Percentiles rank a stretch among this genome's conserved stretches.
Conservation (phyloP, 306 rosid species). For the Trifolium fragiferum region DNA sequence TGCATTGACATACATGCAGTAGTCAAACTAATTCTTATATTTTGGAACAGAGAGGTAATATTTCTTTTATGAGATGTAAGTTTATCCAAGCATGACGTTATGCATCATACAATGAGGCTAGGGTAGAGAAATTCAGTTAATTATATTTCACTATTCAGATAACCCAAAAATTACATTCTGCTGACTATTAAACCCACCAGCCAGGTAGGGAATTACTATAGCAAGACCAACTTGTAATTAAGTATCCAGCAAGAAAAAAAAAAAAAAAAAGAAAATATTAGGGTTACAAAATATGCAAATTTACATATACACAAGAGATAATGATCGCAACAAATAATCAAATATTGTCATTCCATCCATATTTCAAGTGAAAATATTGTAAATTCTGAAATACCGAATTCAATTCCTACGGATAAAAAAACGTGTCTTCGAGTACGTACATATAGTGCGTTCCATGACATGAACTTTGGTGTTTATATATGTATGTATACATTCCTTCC, state of each 20-base stretch:
- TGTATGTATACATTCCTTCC: neutral
- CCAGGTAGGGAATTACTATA: neutral
- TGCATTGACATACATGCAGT: too few species aligned
- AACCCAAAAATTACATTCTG: constrained; percentile 25
- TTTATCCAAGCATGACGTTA: too few species aligned
- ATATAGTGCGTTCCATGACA: too few species aligned
- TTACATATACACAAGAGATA: constrained; percentile 40
- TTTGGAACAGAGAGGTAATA: too few species aligned
- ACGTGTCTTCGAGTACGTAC: too few species aligned
- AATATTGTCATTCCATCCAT: constrained; percentile 22
- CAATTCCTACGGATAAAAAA: too few species aligned
- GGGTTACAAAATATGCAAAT: constrained; percentile 7
- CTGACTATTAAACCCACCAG: neutral
- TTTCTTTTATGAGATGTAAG: too few species aligned
- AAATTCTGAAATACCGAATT: too few species aligned
- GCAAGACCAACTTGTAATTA: constrained; percentile 31
- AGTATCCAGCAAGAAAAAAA: constrained; percentile 27
- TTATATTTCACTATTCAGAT: constrained; percentile 23
- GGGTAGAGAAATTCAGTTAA: neutral
- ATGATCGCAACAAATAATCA: constrained; percentile 31
- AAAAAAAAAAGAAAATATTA: neutral
- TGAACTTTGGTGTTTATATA: neutral
- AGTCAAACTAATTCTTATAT: too few species aligned
- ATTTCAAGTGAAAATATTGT: neutral
- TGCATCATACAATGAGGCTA: too few species aligned